Evolutionary conservation across 202 grass and related monocot species (phyloP).

Genomic region (Schoenoplectus tabernaemontani): DNA sequence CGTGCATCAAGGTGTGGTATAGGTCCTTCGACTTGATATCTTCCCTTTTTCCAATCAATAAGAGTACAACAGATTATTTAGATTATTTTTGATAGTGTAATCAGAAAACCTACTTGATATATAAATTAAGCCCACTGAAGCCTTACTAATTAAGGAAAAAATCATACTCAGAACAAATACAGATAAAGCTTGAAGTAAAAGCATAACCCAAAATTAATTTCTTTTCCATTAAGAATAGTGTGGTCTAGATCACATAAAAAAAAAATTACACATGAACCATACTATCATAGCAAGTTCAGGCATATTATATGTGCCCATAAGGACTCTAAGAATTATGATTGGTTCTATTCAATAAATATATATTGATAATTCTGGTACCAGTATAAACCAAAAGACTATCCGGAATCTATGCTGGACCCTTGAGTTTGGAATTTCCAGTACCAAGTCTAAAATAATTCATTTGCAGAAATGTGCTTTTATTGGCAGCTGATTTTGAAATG

Average conservation of each 20-base stretch:
- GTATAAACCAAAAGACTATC: neutral
- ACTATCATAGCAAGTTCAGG: neutral
- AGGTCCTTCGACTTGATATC: slow-evolving; percentile 50
- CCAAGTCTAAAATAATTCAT: neutral
- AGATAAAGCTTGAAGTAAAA: neutral
- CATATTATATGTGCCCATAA: neutral
- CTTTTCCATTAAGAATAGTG: neutral
- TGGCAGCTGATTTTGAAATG: neutral
- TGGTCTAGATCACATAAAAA: neutral
- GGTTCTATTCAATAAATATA: neutral
- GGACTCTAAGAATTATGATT: neutral
- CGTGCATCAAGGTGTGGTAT: slow-evolving; percentile 58
- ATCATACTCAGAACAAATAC: neutral
- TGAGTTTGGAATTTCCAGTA: neutral
- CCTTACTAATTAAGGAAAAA: too few relatives aligned
- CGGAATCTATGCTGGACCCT: neutral
- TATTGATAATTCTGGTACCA: neutral
- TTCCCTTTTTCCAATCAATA: slow-evolving; percentile 30
- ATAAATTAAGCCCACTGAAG: too few relatives aligned
- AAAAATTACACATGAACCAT: neutral
- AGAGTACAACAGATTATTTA: neutral
- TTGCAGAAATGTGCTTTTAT: neutral
- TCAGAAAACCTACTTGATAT: neutral
- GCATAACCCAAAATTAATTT: neutral
- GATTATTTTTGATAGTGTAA: neutral